These are phyloP conservation scores for Paragyromitra xinjiangensis DNA, from an alignment of 495 filamentous ascomycete species.

Conservation along the genomic window DNA sequence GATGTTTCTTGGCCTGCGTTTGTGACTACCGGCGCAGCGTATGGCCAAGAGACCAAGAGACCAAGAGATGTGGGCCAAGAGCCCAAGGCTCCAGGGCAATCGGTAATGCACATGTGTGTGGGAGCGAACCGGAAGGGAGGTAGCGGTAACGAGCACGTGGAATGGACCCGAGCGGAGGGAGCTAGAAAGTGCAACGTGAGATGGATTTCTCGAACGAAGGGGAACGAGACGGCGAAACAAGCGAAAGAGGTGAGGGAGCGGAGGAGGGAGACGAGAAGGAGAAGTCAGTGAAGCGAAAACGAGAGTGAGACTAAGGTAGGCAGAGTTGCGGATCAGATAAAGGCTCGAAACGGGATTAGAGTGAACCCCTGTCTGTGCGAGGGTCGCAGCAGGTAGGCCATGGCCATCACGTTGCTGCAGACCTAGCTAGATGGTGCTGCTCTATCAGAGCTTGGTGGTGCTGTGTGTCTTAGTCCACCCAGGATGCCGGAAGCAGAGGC, in stretches of 20 bases:
- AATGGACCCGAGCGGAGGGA: conserved; percentile 2
- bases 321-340: conserved; percentile 41
- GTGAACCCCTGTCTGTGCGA: conserved; percentile 41
- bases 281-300: conserved; percentile 31
- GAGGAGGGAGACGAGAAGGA: conserved; percentile 11
- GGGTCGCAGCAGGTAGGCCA: conserved; percentile 5
- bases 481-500: conserved; percentile 41
- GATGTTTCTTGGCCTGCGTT: conserved; percentile 49
- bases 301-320: conserved; percentile 35
- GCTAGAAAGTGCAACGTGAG: background rate
- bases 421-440: conserved; percentile 43
- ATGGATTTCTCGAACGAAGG: background rate
- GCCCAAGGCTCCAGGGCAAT: conserved; percentile 19
- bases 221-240: conserved; percentile 35
- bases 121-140: conserved; percentile 1
- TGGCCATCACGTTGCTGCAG: conserved; percentile 37
- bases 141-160: conserved; percentile 23
- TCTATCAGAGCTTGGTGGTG: conserved; percentile 23
- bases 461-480: conserved; percentile 48
- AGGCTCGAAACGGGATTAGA: conserved; percentile 30
- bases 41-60: conserved; percentile 54
- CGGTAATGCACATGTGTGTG: conserved; percentile 23
- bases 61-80: conserved; percentile 54
- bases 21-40: conserved; percentile 48
- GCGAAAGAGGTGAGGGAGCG: conserved; percentile 23